Evolutionary conservation across 73 alveolate species (phyloP).

Genomic region (Effrenium voratum): DNA sequence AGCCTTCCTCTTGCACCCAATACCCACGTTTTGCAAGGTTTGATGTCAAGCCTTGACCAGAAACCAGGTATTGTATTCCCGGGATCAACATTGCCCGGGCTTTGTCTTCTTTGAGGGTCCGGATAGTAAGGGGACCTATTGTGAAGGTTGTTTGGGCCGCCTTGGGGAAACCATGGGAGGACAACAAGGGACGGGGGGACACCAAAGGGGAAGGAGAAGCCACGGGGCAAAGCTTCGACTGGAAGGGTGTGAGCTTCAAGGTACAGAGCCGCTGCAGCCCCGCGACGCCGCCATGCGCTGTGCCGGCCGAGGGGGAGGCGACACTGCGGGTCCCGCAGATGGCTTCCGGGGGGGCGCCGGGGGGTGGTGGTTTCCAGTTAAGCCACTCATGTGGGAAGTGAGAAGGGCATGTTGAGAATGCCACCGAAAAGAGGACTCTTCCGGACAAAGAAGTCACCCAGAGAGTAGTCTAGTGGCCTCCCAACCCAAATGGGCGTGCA

Average conservation of each 20-base stretch:
- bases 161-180: background rate
- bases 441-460: too few relatives aligned
- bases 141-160: background rate
- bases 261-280: conserved; percentile 48
- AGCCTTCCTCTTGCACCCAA: too few relatives aligned
- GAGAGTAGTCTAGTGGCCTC: too few relatives aligned
- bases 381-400: too few relatives aligned
- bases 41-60: too few relatives aligned
- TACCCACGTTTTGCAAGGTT: too few relatives aligned
- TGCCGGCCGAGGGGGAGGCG: conserved; percentile 48
- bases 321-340: too few relatives aligned
- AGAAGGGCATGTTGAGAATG: too few relatives aligned
- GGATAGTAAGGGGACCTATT: background rate
- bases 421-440: too few relatives aligned
- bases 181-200: background rate
- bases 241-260: background rate
- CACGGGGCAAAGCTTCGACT: background rate
- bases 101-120: background rate
- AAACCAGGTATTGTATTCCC: background rate
- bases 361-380: too few relatives aligned
- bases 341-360: too few relatives aligned
- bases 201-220: background rate
- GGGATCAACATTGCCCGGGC: background rate
- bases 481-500: too few relatives aligned
- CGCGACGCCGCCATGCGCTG: conserved; percentile 62